Percentiles rank a stretch among this genome's conserved stretches.
phyloP scores from a whole-genome alignment of 805 yeast genomes.

The Saccharomycodes ludwigii region DNA sequence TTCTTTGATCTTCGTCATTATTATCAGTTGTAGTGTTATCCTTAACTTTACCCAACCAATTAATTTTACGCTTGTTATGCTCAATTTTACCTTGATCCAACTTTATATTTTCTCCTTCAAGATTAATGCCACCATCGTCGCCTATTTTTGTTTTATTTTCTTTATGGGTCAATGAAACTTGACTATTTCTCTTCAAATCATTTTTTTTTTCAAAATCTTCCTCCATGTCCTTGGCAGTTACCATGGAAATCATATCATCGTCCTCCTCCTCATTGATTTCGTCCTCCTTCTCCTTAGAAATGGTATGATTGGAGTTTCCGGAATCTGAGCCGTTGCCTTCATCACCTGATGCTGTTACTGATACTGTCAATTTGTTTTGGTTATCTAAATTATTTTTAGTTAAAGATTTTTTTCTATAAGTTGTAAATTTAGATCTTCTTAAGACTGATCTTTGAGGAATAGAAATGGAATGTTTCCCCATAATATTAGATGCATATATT shows the following conservation, averaged over 20 bases:
- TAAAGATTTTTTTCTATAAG: conserved; percentile 31
- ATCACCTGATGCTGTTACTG: conserved; percentile 10
- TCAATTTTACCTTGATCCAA: conserved; percentile 12
- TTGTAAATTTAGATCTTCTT: conserved; percentile 38
- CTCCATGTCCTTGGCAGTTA: too few species aligned
- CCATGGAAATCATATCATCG: conserved; percentile 5
- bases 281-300: background rate
- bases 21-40: conserved; percentile 5
- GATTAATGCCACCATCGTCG: conserved; percentile 3
- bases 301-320: too few species aligned
- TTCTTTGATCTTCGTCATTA: conserved; percentile 1
- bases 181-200: too few species aligned
- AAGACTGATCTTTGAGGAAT: conserved; percentile 24
- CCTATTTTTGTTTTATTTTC: too few species aligned
- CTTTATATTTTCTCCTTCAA: conserved; percentile 10
- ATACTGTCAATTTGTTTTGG: too few species aligned
- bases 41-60: too few species aligned
- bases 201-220: too few species aligned
- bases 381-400: too few species aligned
- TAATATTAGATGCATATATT: conserved; percentile 19
- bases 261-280: background rate
- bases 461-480: conserved; percentile 17
- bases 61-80: conserved; percentile 4
- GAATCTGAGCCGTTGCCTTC: too few species aligned
- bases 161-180: too few species aligned